Evolutionary conservation across 352 stramenopile genomes (phyloP).

Genomic region (Globisporangium mamillatum): DNA sequence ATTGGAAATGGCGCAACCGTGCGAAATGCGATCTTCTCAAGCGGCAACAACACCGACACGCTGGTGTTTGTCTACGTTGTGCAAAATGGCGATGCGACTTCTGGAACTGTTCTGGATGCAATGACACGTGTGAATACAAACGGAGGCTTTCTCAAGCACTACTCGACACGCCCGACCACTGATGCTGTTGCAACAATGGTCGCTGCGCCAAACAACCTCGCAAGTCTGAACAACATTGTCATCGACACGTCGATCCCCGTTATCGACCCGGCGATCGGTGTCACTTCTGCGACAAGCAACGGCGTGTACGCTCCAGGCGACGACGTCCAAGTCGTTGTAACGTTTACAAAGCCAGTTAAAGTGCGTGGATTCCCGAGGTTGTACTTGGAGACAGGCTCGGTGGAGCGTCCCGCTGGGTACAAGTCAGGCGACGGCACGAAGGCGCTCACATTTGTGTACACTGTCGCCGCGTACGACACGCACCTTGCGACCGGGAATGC

Average conservation of each 20-base stretch:
- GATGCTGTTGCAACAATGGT: conserved; percentile 51
- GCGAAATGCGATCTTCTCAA: conserved; percentile 41
- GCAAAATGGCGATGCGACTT: conserved; percentile 47
- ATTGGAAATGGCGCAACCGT: conserved; percentile 35
- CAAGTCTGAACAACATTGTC: conserved; percentile 44
- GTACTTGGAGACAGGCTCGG: conserved; percentile 65
- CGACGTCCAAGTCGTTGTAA: conserved; percentile 53
- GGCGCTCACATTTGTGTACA: conserved; percentile 71
- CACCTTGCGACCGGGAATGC: conserved; percentile 36
- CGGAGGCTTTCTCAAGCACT: conserved; percentile 69
- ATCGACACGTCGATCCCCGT: conserved; percentile 62
- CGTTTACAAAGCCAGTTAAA: conserved; percentile 75
- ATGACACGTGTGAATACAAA: conserved; percentile 54
- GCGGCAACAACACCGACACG: conserved; percentile 68
- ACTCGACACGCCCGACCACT: conserved; percentile 63
- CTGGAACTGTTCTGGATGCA: conserved; percentile 39
- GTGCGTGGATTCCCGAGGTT: conserved; percentile 66
- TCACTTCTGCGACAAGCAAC: conserved; percentile 44
- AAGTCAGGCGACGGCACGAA: conserved; percentile 57
- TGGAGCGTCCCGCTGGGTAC: conserved; percentile 71
- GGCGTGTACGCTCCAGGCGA: conserved; percentile 73
- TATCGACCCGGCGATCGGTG: conserved; percentile 54
- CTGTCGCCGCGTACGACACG: conserved; percentile 56
- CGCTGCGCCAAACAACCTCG: conserved; percentile 43
- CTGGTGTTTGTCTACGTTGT: conserved; percentile 75